These are phyloP conservation scores for Quercus tomentella DNA, from an alignment of 331 rosid species.

Conservation along the genomic window DNA sequence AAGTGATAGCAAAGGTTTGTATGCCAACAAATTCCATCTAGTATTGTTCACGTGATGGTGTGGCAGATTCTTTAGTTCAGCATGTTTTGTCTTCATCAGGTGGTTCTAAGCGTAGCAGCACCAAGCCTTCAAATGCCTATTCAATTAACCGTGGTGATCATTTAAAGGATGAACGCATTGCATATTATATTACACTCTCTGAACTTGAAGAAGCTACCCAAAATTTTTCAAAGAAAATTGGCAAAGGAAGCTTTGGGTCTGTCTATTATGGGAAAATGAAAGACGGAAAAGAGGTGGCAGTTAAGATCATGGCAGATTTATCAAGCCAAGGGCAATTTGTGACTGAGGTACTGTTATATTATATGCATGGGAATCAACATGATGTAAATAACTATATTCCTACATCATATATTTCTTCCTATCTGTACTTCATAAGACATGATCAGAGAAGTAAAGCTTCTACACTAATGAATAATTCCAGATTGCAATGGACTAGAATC, in stretches of 20 bases:
- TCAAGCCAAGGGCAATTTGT: slow-evolving; percentile 79
- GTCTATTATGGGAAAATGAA: slow-evolving; percentile 89
- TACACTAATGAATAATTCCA: background rate
- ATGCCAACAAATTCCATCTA: slow-evolving; percentile 10
- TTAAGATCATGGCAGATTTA: slow-evolving; percentile 83
- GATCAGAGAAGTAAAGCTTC: background rate
- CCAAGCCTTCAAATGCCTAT: slow-evolving; percentile 54
- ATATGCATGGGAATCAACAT: background rate
- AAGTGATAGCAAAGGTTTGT: slow-evolving; percentile 52
- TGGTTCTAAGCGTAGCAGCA: slow-evolving; percentile 47
- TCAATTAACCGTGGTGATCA: slow-evolving; percentile 52
- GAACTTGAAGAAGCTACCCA: slow-evolving; percentile 80
- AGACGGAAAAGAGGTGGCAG: slow-evolving; percentile 97
- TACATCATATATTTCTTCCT: background rate
- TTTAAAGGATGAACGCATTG: slow-evolving; percentile 80
- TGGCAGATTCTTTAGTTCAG: slow-evolving; percentile 11
- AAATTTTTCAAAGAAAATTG: slow-evolving; percentile 67
- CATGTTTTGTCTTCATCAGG: slow-evolving; percentile 42
- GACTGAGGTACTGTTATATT: slow-evolving; percentile 57
- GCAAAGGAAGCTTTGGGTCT: slow-evolving; percentile 94
- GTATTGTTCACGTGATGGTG: background rate
- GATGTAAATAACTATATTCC: background rate
- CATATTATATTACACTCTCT: slow-evolving; percentile 63
- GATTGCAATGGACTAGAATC: background rate
- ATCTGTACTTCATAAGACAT: background rate